Base-by-base conservation (phyloP, 2,329 filamentous ascomycete species). In the Fusarium xyrophilum region DNA sequence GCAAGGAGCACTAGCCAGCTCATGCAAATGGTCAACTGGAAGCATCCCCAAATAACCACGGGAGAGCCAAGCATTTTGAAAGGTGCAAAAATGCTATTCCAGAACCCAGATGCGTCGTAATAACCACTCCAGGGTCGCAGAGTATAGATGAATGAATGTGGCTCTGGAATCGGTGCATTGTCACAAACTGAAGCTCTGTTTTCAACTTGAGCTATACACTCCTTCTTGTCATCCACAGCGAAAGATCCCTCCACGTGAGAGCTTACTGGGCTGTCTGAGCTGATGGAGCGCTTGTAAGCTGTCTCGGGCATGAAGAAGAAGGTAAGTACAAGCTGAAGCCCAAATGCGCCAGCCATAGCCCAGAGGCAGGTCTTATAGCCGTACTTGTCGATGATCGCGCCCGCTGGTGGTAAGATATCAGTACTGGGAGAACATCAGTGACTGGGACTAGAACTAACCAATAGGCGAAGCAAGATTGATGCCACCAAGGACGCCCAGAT, bases 201-300 rank as follows among this genome's bases (percentile, higher is more conserved):
- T 19, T 58, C 55, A 7, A 58, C 38, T 13, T 58, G 6, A 2
- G 36, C 43, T 30, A 58, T 10, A 0, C 2, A 58, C 4, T 56
- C 12, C 8, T 43, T 43, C 3, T 21, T 14, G 0, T 43, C 25
- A 4, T 56, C n/a, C 0, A 0, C 1, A 17, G 30, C 0, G 6
- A 23, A 23, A 3, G 0, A 0, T 2, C 19, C 14, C 12, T 57
- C 8, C 1, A 1, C 0, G 0, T 10, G 0, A 10, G 23, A 17
- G 30, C 8, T 19, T 1, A 5, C 13, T 4, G 21, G 9, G 13
- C 10, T 5, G 2, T 2, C 4, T 2, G 28, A 8, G 5, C 5
- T n/a, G 17, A 0, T 2, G 3, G 5, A 2, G 7, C 55, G 55
- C 9, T 43, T 58, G 15, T 36, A 58, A 3, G 25, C 52, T 11